Conservation (phyloP, 1,284 basidiomycete species). For the Trichosporon inkin region DNA sequence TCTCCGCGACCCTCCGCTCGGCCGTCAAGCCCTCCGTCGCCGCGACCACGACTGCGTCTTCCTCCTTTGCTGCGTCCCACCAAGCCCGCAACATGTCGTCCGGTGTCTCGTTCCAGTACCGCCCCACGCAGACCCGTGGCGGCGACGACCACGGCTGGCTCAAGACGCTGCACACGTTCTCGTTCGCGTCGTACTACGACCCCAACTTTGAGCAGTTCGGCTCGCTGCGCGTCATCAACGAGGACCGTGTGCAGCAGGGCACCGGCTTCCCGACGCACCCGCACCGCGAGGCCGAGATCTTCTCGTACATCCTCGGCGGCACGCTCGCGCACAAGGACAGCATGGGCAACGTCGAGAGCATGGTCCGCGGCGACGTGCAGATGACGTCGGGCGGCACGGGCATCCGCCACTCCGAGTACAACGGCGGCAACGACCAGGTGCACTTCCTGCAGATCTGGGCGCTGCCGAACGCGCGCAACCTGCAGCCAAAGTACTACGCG, state of each 20-base stretch:
- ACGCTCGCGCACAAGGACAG: slow-evolving; percentile 62
- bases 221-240: slow-evolving; percentile 61
- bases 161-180: slow-evolving; percentile 79
- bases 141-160: slow-evolving; percentile 82
- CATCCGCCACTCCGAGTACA: slow-evolving; percentile 57
- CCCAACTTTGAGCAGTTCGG: slow-evolving; percentile 46
- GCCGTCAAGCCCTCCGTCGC: not conserved
- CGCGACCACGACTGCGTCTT: not conserved
- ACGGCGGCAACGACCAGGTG: slow-evolving; percentile 60
- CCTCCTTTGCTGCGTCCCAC: not conserved
- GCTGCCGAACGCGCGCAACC: slow-evolving; percentile 57
- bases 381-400: slow-evolving; percentile 74
- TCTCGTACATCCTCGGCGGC: slow-evolving; percentile 65
- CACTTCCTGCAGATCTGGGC: slow-evolving; percentile 86
- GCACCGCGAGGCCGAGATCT: slow-evolving; percentile 86
- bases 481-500: slow-evolving; percentile 74
- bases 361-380: slow-evolving; percentile 82
- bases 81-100: slow-evolving; percentile 1
- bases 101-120: slow-evolving; percentile 31
- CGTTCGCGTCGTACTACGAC: slow-evolving; percentile 70
- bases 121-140: slow-evolving; percentile 66
- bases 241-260: slow-evolving; percentile 46
- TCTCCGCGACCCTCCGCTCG: slow-evolving; percentile 7
- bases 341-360: slow-evolving; percentile 82
- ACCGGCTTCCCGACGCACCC: slow-evolving; percentile 81